A percentile compares a stretch with the other conserved stretches of the same genome.
Conservation (phyloP, 495 filamentous ascomycete species). For the Trichoderma reesei region DNA sequence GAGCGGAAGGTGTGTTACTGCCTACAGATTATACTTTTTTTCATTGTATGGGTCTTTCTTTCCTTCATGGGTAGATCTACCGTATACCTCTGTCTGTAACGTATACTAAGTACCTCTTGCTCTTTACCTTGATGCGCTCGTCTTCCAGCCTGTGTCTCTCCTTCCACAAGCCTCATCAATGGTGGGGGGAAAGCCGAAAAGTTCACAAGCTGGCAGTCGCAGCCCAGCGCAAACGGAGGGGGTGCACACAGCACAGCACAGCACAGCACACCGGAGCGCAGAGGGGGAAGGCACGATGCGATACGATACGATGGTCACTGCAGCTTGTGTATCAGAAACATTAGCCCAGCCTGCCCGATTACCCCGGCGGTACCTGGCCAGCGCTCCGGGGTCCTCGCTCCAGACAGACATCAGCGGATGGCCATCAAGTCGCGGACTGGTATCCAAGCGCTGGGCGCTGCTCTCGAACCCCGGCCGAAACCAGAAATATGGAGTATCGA, state of each 20-base stretch:
- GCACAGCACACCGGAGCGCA: too few species aligned
- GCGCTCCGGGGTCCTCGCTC: background rate
- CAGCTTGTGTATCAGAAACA: constrained; percentile 8
- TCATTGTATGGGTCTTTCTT: background rate
- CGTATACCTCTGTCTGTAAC: too few species aligned
- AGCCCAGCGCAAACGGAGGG: background rate
- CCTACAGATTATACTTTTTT: background rate
- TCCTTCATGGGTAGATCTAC: background rate
- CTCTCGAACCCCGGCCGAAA: background rate
- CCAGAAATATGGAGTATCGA: background rate
- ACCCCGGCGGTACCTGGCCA: background rate
- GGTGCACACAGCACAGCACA: background rate
- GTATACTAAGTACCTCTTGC: background rate
- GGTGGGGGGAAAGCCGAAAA: background rate
- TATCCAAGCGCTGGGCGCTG: background rate
- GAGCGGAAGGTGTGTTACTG: background rate
- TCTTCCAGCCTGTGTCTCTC: background rate
- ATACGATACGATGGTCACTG: constrained; percentile 7
- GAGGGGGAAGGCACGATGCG: constrained; percentile 5
- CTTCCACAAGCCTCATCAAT: background rate
- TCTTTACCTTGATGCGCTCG: too few species aligned
- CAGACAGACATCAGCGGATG: background rate
- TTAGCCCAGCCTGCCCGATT: background rate
- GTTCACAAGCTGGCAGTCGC: background rate
- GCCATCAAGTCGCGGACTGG: background rate